Evolutionary conservation across 2,329 filamentous ascomycete genomes (phyloP), one percentile per base, ranked within the genome.

Genomic region (Dactylellina cionopaga): DNA sequence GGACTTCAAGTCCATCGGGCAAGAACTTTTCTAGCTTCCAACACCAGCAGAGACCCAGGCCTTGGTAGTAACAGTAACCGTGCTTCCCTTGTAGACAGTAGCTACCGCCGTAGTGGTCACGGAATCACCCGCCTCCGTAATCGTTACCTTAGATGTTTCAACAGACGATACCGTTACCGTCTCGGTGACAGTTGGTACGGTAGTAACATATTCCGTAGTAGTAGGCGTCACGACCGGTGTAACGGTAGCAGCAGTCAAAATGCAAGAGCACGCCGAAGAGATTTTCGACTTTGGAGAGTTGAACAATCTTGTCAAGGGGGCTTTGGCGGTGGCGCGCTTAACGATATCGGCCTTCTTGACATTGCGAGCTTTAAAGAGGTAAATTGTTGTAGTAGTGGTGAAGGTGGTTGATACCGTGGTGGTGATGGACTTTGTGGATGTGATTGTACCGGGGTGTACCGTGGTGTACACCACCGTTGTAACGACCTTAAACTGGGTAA

Each of bases 401-500:
- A 44, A 64, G 51, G 25, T 76, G 75, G 7, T 77, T 75, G 71
- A 81, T 78, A n/a, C n/a, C n/a, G 77, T 66, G 3, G 46, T 55
- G 31, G 51, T 56, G 41, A 31, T n/a, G 7, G 51, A 58, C 35
- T 58, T 49, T 1, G 49, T 54, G 51, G 44, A 25, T 27, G 62
- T 66, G 43, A 39, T 43, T n/a, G 62, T 25, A 13, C 43, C 62
- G 15, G 51, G 29, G 5, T 9, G 9, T 19, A 46, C 6, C 5
- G 62, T 66, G 22, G 33, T 66, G 41, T 44, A 46, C 41, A 51
- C 31, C 1, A 43, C 51, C 3, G 25, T 58, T n/a, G n/a, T n/a
- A n/a, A n/a, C n/a, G n/a, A n/a, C n/a, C n/a, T n/a, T n/a, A n/a
- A n/a, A n/a, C n/a, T n/a, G n/a, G n/a, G n/a, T n/a, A n/a, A n/a